Evolutionary conservation across 2,329 filamentous ascomycete genomes (phyloP).

Genomic region (Xylariaceae sp.): DNA sequence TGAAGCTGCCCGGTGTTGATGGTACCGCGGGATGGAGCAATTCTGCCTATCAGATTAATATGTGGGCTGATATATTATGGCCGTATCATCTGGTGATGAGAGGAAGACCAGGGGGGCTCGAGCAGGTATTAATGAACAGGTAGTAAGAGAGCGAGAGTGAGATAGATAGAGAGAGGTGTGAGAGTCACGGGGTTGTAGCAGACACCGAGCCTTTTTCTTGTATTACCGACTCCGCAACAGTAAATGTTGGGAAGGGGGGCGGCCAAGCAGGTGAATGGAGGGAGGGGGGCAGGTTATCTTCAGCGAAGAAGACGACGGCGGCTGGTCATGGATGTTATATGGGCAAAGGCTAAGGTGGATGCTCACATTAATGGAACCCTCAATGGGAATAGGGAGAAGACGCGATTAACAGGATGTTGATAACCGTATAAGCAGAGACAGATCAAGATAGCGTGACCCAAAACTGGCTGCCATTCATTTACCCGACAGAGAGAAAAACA

Average conservation of each 20-base stretch:
- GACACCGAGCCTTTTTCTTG: not conserved
- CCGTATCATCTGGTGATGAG: not conserved
- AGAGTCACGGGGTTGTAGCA: not conserved
- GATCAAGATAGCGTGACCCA: constrained; percentile 2
- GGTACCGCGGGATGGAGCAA: not conserved
- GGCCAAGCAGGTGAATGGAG: not conserved
- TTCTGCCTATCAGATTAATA: not conserved
- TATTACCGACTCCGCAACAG: not conserved
- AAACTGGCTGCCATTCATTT: constrained; percentile 4
- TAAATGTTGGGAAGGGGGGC: not conserved
- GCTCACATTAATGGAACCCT: not conserved
- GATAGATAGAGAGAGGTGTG: not conserved
- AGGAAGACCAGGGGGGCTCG: constrained; percentile 1
- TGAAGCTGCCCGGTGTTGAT: not conserved
- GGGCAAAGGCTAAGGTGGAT: not conserved
- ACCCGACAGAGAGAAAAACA: not conserved
- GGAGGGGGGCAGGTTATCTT: not conserved
- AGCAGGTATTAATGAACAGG: not conserved
- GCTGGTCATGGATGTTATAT: not conserved
- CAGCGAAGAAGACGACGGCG: not conserved
- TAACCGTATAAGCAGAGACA: not conserved
- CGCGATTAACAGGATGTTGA: constrained; percentile 2
- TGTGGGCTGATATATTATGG: not conserved
- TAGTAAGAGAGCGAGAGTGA: not conserved
- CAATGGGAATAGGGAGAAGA: not conserved